Base-by-base conservation (phyloP, 768 basidiomycete species). In the Amanita inopinata region DNA sequence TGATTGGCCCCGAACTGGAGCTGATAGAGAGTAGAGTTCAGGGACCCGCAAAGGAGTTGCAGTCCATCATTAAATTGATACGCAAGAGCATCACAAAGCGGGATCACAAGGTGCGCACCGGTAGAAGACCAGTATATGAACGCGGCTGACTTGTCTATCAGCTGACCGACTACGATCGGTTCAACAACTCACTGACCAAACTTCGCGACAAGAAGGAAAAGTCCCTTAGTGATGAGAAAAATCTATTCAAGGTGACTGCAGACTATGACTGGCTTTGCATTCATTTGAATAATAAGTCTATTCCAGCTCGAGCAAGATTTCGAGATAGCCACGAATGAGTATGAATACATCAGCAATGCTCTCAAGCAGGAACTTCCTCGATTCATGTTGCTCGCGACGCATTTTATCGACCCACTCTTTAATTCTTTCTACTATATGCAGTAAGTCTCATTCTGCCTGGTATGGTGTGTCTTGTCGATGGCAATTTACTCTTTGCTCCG, bases 371-470 rank as follows among this genome's bases (percentile, higher is more conserved):
- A 99, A 55, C 69, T 99, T 23, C 92, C 93, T 2, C 78, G 78
- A n/a, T 98, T 98, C 70, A 80, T 98, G 74, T 69, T 67, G 20
- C 75, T 97, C 48, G 71, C 85, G 1, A 84, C 89, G 2, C 77
- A 81, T 49, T 97, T 97, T 63, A 89, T 98, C 57, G 84, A 93
- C 51, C 96, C 96, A 0, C 68, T 98, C n/a, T 99, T 97, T 76
- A 84, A 94, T 53, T 94, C 91, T 12, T 92, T 92, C 72, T 99
- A 85, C 70, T 99, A 94, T 61, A 97, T 99, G 92, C 91, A 98
- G 90, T 93, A 55, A 56, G 91, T 38, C 49, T n/a, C n/a, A n/a
- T n/a, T n/a, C n/a, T n/a, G n/a, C n/a, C 45, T 34, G 27, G 39
- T 25, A 27, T 33, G 17, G 20, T 11, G 37, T 31, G 9, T 39